Percentiles rank a stretch among this genome's conserved stretches.
These are phyloP conservation scores for Ogataea saltuana DNA, from an alignment of 805 yeast genomes.

Conservation along the genomic window DNA sequence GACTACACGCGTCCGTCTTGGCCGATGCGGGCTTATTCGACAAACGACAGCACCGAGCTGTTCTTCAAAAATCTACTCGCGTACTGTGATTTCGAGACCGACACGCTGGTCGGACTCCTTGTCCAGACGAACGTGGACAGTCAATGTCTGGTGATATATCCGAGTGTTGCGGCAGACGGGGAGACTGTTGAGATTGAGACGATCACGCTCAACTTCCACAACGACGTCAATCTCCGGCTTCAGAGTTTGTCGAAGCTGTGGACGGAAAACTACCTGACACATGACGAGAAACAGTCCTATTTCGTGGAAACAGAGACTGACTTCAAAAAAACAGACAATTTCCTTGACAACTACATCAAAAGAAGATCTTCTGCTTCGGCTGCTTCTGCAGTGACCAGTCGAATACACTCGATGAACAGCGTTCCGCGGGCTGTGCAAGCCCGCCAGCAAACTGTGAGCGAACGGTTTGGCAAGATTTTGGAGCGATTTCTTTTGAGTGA, in stretches of 20 bases:
- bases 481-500: constrained; percentile 40
- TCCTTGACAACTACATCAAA: constrained; percentile 24
- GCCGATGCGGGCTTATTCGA: constrained; percentile 14
- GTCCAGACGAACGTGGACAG: constrained; percentile 14
- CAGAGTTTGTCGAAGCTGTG: constrained; percentile 9
- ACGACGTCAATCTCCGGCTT: constrained; percentile 15
- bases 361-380: constrained; percentile 15
- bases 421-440: not conserved
- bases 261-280: constrained; percentile 5
- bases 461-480: constrained; percentile 21
- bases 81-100: constrained; percentile 16
- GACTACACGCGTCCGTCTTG: constrained; percentile 10
- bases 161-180: constrained; percentile 9
- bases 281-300: constrained; percentile 8
- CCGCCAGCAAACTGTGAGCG: constrained; percentile 7
- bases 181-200: constrained; percentile 14
- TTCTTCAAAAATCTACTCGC: constrained; percentile 14
- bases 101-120: constrained; percentile 13
- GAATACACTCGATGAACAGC: constrained; percentile 1
- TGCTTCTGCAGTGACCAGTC: not conserved
- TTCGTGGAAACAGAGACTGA: constrained; percentile 17
- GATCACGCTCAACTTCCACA: constrained; percentile 16
- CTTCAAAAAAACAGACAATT: constrained; percentile 19
- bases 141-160: constrained; percentile 19
- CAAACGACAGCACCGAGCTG: constrained; percentile 12